These are phyloP conservation scores for Globisporangium canariense DNA, from an alignment of 352 stramenopile species.

Conservation along the genomic window DNA sequence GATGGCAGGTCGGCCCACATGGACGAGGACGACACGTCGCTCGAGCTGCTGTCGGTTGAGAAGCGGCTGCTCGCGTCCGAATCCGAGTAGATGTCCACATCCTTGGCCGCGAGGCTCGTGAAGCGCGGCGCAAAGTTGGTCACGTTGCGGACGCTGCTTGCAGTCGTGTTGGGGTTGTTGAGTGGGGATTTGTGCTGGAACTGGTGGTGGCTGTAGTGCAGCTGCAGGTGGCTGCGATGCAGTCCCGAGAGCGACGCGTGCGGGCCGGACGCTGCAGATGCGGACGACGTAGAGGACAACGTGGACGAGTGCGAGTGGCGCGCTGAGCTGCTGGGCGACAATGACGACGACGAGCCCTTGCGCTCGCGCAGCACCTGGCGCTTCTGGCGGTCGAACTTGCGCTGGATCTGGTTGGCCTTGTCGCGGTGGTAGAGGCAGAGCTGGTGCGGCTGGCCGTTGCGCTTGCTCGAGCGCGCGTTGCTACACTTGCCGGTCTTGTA, in stretches of 20 bases:
- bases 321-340: neutral
- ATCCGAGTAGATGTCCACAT: slow-evolving; percentile 66
- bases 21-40: slow-evolving; percentile 44
- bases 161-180: neutral
- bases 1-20: slow-evolving; percentile 58
- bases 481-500: slow-evolving; percentile 89
- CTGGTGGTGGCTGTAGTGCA: slow-evolving; percentile 11
- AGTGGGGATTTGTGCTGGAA: slow-evolving; percentile 6
- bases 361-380: slow-evolving; percentile 59
- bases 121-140: slow-evolving; percentile 21
- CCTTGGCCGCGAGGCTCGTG: slow-evolving; percentile 28
- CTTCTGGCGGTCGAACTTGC: slow-evolving; percentile 88
- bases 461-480: slow-evolving; percentile 78
- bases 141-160: slow-evolving; percentile 13
- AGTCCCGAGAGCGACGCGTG: neutral
- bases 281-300: slow-evolving; percentile 20
- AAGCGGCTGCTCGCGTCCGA: slow-evolving; percentile 56
- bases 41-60: slow-evolving; percentile 49
- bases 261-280: slow-evolving; percentile 17
- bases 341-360: slow-evolving; percentile 20
- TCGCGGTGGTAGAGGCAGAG: slow-evolving; percentile 86
- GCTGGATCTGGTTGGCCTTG: slow-evolving; percentile 89
- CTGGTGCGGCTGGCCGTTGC: slow-evolving; percentile 83
- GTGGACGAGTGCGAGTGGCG: slow-evolving; percentile 23
- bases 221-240: slow-evolving; percentile 15